Evolutionary conservation across 2,329 filamentous ascomycete species (phyloP), one percentile per base, ranked within the genome.

Genomic region (Boeremia lycopersici): DNA sequence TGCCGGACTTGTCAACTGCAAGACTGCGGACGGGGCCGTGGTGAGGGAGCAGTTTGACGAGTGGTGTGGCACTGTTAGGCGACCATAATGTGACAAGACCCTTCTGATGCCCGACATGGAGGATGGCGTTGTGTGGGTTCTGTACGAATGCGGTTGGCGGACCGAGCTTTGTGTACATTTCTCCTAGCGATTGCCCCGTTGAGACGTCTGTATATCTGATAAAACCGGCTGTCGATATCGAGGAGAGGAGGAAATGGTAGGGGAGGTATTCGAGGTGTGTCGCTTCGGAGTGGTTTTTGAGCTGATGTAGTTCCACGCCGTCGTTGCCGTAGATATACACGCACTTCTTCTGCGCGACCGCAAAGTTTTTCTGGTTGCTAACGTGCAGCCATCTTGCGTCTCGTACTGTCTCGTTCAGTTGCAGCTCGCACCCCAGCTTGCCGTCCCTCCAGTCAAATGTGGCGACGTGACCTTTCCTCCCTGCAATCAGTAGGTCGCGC

Each of bases 381-480:
- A 62, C 59, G 78, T 97, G 92, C 67, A 98, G 82, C 90, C 92
- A 99, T 71, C 88, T 89, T 25, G 89, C 89, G 76, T 97, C 93
- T 47, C 93, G 83, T 11, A 98, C 84, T 0, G 92, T 98, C 80
- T 99, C 95, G 45, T 88, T 86, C 59, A 99, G 81, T 72, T 99
- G 91, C 60, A 98, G 70, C 74, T 99, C 95, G 72, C 92, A 97
- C 6, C 90, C 91, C 56, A 97, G 79, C 75, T 93, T 96, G 36
- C 93, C 93, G 64, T 89, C 89, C 60, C 93, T 83, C 93, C 95
- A 99, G 76, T 99, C 93, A 86, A 98, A 96, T 0, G 90, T 93
- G 52, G 95, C 93, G 62, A 99, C 82, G 85, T 99, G 95, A 12
- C 95, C 95, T 76, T 96, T 97, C 56, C 91, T 83, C 26, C 95